Evolutionary conservation across 805 yeast genomes (phyloP).

Genomic region (Vanderwaltozyma tropicalis): DNA sequence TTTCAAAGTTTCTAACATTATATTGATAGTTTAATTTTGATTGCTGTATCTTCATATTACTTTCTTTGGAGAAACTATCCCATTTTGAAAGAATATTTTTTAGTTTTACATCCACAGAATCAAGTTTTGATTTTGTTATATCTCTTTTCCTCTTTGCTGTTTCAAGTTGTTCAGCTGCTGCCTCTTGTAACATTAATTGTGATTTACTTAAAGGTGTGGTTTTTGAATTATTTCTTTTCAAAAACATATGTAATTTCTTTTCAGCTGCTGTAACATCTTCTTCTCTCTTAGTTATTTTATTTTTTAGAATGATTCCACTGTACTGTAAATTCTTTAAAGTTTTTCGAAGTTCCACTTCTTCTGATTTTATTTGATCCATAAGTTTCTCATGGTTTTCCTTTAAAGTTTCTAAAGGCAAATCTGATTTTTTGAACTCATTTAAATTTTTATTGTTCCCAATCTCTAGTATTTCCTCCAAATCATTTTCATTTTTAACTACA

Average conservation of each 20-base stretch:
- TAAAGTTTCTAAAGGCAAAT: background rate
- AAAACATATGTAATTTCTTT: slow-evolving; percentile 5
- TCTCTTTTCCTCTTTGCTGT: slow-evolving; percentile 8
- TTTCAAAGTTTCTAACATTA: slow-evolving; percentile 10
- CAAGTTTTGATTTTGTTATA: slow-evolving; percentile 13
- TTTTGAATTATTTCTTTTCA: background rate
- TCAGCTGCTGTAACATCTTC: slow-evolving; percentile 11
- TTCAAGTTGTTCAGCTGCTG: slow-evolving; percentile 7
- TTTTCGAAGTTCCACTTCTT: slow-evolving; percentile 8
- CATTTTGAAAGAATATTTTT: slow-evolving; percentile 4
- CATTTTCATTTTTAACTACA: background rate
- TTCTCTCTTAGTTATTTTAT: slow-evolving; percentile 19
- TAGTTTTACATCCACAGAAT: slow-evolving; percentile 9
- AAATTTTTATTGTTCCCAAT: background rate
- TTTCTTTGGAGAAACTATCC: slow-evolving; percentile 7
- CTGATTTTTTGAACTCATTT: background rate
- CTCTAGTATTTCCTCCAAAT: background rate
- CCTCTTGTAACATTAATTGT: slow-evolving; percentile 11
- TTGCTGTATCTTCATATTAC: slow-evolving; percentile 10
- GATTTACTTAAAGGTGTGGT: slow-evolving; percentile 6
- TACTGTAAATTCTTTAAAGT: slow-evolving; percentile 10
- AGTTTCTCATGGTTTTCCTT: slow-evolving; percentile 3
- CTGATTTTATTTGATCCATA: slow-evolving; percentile 1
- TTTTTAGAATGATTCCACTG: slow-evolving; percentile 12
- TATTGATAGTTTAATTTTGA: slow-evolving; percentile 13